A percentile compares a stretch with the other conserved stretches of the same genome.
phyloP scores from a whole-genome alignment of 2,329 filamentous ascomycete species.

The Ophiocordyceps camponoti-leonardi region DNA sequence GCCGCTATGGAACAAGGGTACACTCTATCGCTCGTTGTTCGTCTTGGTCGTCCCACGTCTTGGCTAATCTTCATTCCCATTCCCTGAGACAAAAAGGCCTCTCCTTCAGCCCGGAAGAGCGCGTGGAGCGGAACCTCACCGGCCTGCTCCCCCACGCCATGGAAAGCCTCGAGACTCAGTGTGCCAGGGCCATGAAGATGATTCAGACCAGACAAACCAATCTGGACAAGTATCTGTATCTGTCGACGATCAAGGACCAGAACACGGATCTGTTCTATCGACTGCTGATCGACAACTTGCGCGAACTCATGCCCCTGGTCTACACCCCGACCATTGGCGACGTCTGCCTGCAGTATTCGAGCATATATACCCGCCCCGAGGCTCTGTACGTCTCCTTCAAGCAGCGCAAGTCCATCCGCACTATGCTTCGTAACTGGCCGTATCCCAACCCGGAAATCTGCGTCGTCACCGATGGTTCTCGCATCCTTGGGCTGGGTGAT shows the following conservation, averaged over 20 bases:
- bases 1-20: constrained; percentile 51
- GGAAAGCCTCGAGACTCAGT: constrained; percentile 42
- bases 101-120: constrained; percentile 46
- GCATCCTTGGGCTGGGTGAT: constrained; percentile 83
- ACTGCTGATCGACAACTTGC: constrained; percentile 57
- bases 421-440: constrained; percentile 87
- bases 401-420: constrained; percentile 77
- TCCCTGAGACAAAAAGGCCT: constrained; percentile 27
- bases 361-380: constrained; percentile 88
- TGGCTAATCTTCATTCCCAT: background rate
- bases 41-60: background rate
- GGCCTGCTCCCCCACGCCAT: constrained; percentile 48
- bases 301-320: constrained; percentile 67
- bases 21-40: constrained; percentile 4
- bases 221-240: constrained; percentile 73
- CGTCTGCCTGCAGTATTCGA: constrained; percentile 90
- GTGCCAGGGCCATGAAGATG: constrained; percentile 53
- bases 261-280: constrained; percentile 75
- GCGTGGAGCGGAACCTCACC: constrained; percentile 45
- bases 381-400: constrained; percentile 92
- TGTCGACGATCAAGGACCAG: constrained; percentile 56
- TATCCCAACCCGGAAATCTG: constrained; percentile 83
- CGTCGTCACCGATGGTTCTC: constrained; percentile 89
- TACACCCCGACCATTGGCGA: constrained; percentile 89
- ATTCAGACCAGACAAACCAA: constrained; percentile 50